Evolutionary conservation across 2,329 filamentous ascomycete genomes (phyloP).

Genomic region (Fusarium cicatricum): DNA sequence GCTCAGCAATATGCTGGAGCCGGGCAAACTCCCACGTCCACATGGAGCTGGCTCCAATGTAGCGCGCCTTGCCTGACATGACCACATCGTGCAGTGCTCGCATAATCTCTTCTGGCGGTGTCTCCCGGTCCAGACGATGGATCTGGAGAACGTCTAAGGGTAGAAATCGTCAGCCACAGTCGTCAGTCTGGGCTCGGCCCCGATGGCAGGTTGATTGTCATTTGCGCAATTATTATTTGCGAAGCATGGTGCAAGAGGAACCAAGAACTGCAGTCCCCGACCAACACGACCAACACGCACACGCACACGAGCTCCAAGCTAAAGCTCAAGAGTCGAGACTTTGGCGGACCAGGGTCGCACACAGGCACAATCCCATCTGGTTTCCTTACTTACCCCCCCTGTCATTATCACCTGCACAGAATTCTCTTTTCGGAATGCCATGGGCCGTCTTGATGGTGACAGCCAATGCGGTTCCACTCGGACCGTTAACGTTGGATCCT

Average conservation of each 20-base stretch:
- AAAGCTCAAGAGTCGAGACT: constrained; percentile 18
- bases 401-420: constrained; percentile 33
- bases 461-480: constrained; percentile 23
- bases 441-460: constrained; percentile 27
- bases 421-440: constrained; percentile 41
- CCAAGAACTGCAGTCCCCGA: constrained; percentile 33
- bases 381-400: constrained; percentile 12
- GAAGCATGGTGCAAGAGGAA: constrained; percentile 3
- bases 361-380: constrained; percentile 19
- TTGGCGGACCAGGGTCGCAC: constrained; percentile 4
- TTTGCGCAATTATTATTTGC: constrained; percentile 11
- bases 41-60: constrained; percentile 61
- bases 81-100: constrained; percentile 65
- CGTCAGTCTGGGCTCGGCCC: constrained; percentile 49
- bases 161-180: constrained; percentile 16
- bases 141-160: constrained; percentile 65
- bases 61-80: constrained; percentile 61
- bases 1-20: constrained; percentile 60
- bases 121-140: constrained; percentile 64
- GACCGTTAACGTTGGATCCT: constrained; percentile 21
- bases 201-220: background rate
- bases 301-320: constrained; percentile 12
- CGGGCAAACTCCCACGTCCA: constrained; percentile 57
- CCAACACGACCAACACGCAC: constrained; percentile 10
- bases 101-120: constrained; percentile 60